These are phyloP conservation scores for Collybia sp. DNA, from an alignment of 768 basidiomycete genomes.

Conservation along the genomic window DNA sequence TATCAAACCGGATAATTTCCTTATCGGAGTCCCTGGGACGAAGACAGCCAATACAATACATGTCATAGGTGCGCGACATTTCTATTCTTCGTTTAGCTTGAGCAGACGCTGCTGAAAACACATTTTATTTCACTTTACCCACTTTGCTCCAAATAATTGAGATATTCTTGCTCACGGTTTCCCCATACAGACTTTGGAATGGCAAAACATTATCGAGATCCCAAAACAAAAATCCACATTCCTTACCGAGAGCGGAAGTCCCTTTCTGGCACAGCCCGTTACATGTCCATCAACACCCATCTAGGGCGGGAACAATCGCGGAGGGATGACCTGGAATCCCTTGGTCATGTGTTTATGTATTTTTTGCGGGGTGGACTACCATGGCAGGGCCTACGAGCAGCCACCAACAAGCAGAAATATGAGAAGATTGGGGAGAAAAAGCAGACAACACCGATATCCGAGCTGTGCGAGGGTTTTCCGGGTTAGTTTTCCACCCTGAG, in stretches of 20 bases:
- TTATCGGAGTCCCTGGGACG: slow-evolving; percentile 90
- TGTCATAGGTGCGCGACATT: slow-evolving; percentile 66
- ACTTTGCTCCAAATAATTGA: too few species aligned
- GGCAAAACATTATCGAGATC: slow-evolving; percentile 99
- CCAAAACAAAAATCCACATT: slow-evolving; percentile 95
- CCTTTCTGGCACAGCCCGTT: slow-evolving; percentile 92
- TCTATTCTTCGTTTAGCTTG: neutral
- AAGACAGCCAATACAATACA: slow-evolving; percentile 87
- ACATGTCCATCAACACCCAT: slow-evolving; percentile 99
- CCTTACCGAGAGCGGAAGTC: slow-evolving; percentile 99
- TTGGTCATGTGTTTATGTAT: slow-evolving; percentile 99
- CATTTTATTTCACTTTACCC: too few species aligned
- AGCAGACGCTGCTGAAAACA: too few species aligned
- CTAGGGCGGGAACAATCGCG: slow-evolving; percentile 92
- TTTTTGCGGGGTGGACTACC: slow-evolving; percentile 94
- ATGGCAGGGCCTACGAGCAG: slow-evolving; percentile 97
- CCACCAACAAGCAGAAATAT: slow-evolving; percentile 99
- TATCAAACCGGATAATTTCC: slow-evolving; percentile 99
- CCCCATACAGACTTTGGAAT: slow-evolving; percentile 82
- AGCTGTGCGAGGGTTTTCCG: slow-evolving; percentile 96
- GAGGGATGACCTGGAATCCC: slow-evolving; percentile 92
- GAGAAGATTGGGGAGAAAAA: slow-evolving; percentile 99
- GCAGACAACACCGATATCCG: slow-evolving; percentile 86
- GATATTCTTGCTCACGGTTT: slow-evolving; percentile 1
- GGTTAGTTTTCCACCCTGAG: slow-evolving; percentile 41